Evolutionary conservation across 495 filamentous ascomycete genomes (phyloP), one percentile per base, ranked within the genome.

Genomic region (Cenococcum geophilum): DNA sequence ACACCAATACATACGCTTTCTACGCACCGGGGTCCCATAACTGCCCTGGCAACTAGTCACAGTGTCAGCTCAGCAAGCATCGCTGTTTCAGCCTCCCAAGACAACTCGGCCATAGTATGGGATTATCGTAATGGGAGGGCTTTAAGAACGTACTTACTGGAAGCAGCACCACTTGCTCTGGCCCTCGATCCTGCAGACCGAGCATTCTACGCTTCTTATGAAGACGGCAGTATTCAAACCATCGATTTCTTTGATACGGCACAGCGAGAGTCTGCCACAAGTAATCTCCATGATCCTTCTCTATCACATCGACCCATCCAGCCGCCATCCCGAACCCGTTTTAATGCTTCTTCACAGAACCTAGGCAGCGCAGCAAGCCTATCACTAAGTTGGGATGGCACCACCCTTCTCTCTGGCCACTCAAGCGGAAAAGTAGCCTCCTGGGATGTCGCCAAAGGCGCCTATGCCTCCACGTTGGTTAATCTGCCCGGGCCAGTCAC

Each of bases 81-180:
- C 58, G 88, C 83, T 58, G 78, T 95, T 16, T 90, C 91, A 1
- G 82, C 84, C 1, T 88, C 89, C 57, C 82, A 86, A 61, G 91
- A 96, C 71, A 87, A 86, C 65, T 91, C 85, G 1, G 87, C 86
- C 62, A 84, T 93, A 62, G 80, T 89, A 57, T 98, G 93, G 93
- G 89, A 96, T 71, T 93, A 92, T 69, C 82, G 85, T 27, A 88
- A 81, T 0, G 91, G 91, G 37, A 78, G 78, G 32, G 77, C 83
- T 22, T 72, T 97, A 59, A 84, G 91, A 61, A 96, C 90, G 18
- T 85, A 89, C 63, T 78, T 97, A 20, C 81, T 96, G 51, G 80
- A 87, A 1, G 78, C 77, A n/a, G 78, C 80, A 22, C 88, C 92
- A 18, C 76, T 84, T 25, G 91, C 85, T 63, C 68, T 96, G 25